These are phyloP conservation scores for Camellia japonica DNA, from an alignment of 148 eudicot genomes.

Conservation along the genomic window DNA sequence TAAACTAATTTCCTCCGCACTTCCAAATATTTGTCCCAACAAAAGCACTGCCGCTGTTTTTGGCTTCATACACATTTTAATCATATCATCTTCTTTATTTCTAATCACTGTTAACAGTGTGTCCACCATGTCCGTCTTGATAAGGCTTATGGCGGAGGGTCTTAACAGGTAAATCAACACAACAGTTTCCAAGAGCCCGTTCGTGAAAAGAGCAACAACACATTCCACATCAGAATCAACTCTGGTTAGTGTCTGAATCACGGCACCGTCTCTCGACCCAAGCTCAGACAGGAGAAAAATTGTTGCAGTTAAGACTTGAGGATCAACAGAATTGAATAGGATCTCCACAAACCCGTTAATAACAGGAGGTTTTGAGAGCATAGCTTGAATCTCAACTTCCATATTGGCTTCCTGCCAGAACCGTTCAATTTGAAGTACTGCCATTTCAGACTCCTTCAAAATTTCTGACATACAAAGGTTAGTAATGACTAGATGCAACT, in stretches of 20 bases:
- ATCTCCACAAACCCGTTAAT: conserved; percentile 50
- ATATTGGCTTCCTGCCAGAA: conserved; percentile 37
- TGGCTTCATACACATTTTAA: conserved; percentile 37
- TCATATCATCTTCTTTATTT: conserved; percentile 21
- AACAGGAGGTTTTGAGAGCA: conserved; percentile 49
- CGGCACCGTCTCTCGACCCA: conserved; percentile 38
- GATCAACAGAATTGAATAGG: conserved; percentile 45
- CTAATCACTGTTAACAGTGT: conserved; percentile 24
- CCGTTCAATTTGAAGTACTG: conserved; percentile 35
- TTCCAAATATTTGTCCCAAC: conserved; percentile 29
- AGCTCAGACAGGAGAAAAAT: conserved; percentile 44
- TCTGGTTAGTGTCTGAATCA: conserved; percentile 47
- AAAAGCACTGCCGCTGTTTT: conserved; percentile 38
- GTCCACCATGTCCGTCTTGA: conserved; percentile 36
- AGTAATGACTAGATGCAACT: conserved; percentile 36
- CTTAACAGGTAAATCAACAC: conserved; percentile 41
- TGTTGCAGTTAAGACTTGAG: conserved; percentile 35
- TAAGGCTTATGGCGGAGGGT: conserved; percentile 25
- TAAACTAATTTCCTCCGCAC: conserved; percentile 21
- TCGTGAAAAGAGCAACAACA: conserved; percentile 41
- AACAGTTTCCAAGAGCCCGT: conserved; percentile 46
- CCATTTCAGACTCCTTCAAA: conserved; percentile 37
- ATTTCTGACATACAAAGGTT: conserved; percentile 45
- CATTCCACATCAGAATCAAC: conserved; percentile 55
- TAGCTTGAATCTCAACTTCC: conserved; percentile 31